Percentiles rank a stretch among this genome's conserved stretches.
Evolutionary conservation across 2,329 filamentous ascomycete genomes (phyloP).

Genomic region (Tolypocladium amazonense): DNA sequence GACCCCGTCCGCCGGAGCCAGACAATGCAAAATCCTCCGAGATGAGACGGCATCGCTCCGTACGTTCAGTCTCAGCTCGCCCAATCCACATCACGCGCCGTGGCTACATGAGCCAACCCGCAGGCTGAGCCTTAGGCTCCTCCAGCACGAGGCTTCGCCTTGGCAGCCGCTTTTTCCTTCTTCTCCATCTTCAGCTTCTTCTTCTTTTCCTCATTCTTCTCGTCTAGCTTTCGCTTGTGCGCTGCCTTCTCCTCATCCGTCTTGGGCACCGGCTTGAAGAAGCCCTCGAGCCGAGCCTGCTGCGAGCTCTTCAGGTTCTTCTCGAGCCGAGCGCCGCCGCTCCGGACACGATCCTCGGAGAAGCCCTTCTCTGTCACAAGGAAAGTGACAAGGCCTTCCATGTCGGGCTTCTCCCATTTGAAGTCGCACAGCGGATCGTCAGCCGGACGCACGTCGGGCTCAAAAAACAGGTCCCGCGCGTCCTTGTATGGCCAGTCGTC

Average conservation of each 20-base stretch:
- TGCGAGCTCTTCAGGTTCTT: conserved; percentile 90
- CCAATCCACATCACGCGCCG: neutral
- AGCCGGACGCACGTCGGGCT: conserved; percentile 77
- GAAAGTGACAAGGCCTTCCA: conserved; percentile 82
- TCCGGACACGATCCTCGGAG: conserved; percentile 84
- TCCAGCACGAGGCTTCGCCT: conserved; percentile 65
- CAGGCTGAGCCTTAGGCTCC: neutral
- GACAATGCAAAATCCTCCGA: neutral
- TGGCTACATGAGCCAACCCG: neutral
- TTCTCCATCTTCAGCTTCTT: conserved; percentile 92
- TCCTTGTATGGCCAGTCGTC: conserved; percentile 97
- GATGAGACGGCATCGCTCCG: neutral
- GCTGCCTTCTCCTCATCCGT: conserved; percentile 75
- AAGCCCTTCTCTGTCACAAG: conserved; percentile 93
- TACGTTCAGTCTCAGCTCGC: neutral
- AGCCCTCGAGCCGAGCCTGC: conserved; percentile 85
- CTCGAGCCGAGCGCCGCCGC: conserved; percentile 64
- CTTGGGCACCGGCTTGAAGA: conserved; percentile 90
- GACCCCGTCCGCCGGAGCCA: neutral
- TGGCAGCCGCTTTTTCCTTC: conserved; percentile 88
- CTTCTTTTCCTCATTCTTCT: conserved; percentile 84
- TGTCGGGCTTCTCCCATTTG: conserved; percentile 92
- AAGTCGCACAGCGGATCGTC: conserved; percentile 87
- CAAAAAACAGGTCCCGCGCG: conserved; percentile 81
- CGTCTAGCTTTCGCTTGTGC: conserved; percentile 87